Conservation (phyloP, 805 yeast genomes). For the Metschnikowia corniflorae region DNA sequence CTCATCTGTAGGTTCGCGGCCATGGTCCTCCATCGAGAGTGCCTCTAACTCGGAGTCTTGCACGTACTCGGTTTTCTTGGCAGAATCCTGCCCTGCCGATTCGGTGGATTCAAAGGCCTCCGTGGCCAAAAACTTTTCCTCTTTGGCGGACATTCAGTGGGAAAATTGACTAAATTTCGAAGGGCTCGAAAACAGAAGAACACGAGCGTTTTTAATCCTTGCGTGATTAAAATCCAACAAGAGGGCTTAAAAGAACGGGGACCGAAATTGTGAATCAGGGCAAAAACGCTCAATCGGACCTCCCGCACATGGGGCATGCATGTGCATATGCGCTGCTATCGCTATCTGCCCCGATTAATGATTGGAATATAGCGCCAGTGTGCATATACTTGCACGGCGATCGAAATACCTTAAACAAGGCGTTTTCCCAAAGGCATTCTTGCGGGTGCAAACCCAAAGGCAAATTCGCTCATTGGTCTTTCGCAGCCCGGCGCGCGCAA, state of each 20-base stretch:
- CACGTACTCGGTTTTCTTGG: conserved; percentile 5
- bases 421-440: too few species aligned
- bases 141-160: conserved; percentile 9
- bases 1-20: conserved; percentile 49
- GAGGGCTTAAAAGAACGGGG: not conserved
- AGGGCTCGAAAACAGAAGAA: not conserved
- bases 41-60: conserved; percentile 9
- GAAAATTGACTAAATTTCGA: not conserved
- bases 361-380: conserved; percentile 1
- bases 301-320: conserved; percentile 4
- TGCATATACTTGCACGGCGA: conserved; percentile 4
- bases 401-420: too few species aligned
- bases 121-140: conserved; percentile 5
- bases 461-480: too few species aligned
- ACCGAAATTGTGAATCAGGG: not conserved
- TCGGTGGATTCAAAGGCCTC: conserved; percentile 1
- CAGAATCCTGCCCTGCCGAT: too few species aligned
- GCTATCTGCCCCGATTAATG: not conserved
- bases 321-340: conserved; percentile 2
- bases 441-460: too few species aligned
- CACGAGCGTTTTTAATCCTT: not conserved
- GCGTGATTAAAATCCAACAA: not conserved
- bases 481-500: too few species aligned
- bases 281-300: not conserved
- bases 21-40: conserved; percentile 24